phyloP scores from a whole-genome alignment of 805 yeast genomes.

The Saccharomycopsis capsularis region DNA sequence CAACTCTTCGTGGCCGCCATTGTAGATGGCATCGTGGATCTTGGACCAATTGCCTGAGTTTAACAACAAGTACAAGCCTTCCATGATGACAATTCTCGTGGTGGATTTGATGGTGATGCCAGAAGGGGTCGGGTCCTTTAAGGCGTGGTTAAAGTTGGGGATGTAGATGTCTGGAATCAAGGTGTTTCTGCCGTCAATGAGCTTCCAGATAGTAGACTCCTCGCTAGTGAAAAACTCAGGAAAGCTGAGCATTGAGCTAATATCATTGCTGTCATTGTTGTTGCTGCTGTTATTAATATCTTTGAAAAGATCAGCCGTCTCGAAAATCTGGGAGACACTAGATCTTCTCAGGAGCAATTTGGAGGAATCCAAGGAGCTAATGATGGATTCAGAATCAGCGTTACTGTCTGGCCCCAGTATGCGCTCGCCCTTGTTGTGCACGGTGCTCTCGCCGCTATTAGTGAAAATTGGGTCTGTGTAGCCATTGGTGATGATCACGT shows the following conservation, averaged over 20 bases:
- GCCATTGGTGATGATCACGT: slow-evolving; percentile 13
- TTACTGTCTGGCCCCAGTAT: not conserved
- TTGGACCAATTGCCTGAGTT: slow-evolving; percentile 52
- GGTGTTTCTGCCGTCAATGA: slow-evolving; percentile 6
- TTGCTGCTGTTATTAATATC: not conserved
- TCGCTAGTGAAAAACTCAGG: not conserved
- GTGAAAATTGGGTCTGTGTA: slow-evolving; percentile 3
- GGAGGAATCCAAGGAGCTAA: not conserved
- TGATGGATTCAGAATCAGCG: not conserved
- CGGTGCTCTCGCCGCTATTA: not conserved
- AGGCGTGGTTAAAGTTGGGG: slow-evolving; percentile 72
- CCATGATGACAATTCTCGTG: slow-evolving; percentile 53
- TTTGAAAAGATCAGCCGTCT: not conserved
- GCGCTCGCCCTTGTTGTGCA: not conserved
- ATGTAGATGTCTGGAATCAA: slow-evolving; percentile 35
- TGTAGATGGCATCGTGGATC: slow-evolving; percentile 30
- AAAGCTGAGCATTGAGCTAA: not conserved
- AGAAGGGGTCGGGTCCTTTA: slow-evolving; percentile 62
- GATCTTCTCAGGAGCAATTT: slow-evolving; percentile 1
- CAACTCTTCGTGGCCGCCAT: not conserved
- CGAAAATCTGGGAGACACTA: slow-evolving; percentile 1
- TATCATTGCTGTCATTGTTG: not conserved
- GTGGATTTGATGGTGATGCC: slow-evolving; percentile 40
- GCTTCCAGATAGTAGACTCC: not conserved
- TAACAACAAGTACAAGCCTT: slow-evolving; percentile 68